A percentile compares a stretch with the other conserved stretches of the same genome.
Evolutionary conservation across 495 filamentous ascomycete genomes (phyloP).

Genomic region (Aspergillus olivimuriae): DNA sequence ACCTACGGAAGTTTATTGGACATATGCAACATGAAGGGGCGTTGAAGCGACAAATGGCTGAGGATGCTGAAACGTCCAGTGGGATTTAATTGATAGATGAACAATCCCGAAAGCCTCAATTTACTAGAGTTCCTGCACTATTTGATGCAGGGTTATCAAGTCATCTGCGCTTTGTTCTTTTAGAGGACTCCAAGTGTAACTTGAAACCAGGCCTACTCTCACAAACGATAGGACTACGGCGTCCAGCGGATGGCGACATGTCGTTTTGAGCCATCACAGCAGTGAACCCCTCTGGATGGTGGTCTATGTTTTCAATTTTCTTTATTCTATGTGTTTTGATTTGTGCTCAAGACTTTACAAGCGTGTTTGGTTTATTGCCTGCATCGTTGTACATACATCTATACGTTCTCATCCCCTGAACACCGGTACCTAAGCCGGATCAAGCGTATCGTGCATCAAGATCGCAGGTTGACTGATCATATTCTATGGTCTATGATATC

Average conservation of each 20-base stretch:
- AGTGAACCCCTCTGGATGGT: no score
- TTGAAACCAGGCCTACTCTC: no score
- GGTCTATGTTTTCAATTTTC: not conserved
- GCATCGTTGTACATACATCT: not conserved
- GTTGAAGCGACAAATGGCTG: conserved; percentile 25
- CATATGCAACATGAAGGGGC: conserved; percentile 45
- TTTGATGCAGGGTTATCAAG: not conserved
- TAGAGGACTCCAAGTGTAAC: no score
- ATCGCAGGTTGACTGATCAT: no score
- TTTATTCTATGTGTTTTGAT: not conserved
- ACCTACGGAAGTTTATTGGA: conserved; percentile 56
- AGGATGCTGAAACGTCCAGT: conserved; percentile 11
- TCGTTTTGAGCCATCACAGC: no score
- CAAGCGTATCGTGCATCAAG: no score
- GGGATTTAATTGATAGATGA: conserved; percentile 11
- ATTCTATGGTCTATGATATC: not conserved
- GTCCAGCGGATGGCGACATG: no score
- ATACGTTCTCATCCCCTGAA: not conserved
- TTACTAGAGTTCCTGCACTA: not conserved
- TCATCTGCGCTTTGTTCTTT: no score
- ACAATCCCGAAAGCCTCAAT: not conserved
- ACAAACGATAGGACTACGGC: no score
- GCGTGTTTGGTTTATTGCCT: not conserved
- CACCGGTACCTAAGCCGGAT: not conserved
- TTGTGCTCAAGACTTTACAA: not conserved